Evolutionary conservation across 257 asterid genomes (phyloP).

Genomic region (Rhazya stricta): DNA sequence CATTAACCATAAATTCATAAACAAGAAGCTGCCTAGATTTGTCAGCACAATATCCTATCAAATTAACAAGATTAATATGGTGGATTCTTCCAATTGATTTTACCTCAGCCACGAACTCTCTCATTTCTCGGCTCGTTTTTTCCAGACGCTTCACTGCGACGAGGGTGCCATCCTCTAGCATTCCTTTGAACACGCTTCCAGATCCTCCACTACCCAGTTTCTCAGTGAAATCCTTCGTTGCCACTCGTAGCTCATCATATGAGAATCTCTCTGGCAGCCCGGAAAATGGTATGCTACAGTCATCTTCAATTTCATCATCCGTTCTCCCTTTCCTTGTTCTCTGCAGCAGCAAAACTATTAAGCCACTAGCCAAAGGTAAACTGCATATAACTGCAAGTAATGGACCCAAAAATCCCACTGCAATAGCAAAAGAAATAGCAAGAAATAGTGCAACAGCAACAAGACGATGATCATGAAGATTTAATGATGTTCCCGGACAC

Average conservation of each 20-base stretch:
- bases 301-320: not conserved
- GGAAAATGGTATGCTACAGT: not conserved
- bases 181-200: conserved; percentile 39
- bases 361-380: not conserved
- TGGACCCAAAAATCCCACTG: not conserved
- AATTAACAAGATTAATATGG: conserved; percentile 43
- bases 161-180: conserved; percentile 23
- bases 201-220: conserved; percentile 43
- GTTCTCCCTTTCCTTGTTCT: not conserved
- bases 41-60: no score
- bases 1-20: conserved; percentile 50
- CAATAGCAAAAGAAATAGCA: not conserved
- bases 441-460: not conserved
- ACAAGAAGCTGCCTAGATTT: conserved; percentile 45
- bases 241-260: conserved; percentile 33
- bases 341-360: not conserved
- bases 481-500: not conserved
- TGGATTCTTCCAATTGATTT: conserved; percentile 45
- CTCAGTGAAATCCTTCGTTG: conserved; percentile 28
- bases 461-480: not conserved
- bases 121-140: conserved; percentile 37
- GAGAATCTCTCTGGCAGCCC: conserved; percentile 14
- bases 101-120: conserved; percentile 51
- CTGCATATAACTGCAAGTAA: not conserved
- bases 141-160: conserved; percentile 48